phyloP scores from a whole-genome alignment of 305 asterid species.

The Fraxinus floribunda region DNA sequence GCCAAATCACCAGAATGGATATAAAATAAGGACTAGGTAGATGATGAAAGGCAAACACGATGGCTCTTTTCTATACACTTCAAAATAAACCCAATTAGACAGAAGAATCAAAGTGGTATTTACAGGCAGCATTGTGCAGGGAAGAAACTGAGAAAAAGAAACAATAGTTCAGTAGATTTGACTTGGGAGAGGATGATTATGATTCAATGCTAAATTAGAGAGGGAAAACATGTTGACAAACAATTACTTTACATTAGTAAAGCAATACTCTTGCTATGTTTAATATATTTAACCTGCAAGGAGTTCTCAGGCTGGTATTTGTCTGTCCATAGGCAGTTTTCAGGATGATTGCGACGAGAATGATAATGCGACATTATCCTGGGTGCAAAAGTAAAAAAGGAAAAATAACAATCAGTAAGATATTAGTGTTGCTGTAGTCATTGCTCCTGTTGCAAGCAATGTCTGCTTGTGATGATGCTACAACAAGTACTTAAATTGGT shows the following conservation, averaged over 20 bases:
- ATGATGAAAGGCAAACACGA: conserved; percentile 7
- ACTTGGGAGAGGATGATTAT: background rate
- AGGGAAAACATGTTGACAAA: background rate
- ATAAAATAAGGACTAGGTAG: conserved; percentile 5
- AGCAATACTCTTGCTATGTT: conserved; percentile 2
- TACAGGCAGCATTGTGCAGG: conserved; percentile 3
- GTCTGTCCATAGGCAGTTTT: conserved; percentile 84
- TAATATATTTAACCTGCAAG: conserved; percentile 59
- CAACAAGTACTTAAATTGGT: background rate
- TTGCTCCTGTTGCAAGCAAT: background rate
- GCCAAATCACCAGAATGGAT: conserved; percentile 12
- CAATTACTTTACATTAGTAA: background rate
- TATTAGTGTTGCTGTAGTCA: conserved; percentile 7
- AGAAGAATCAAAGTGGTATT: conserved; percentile 4
- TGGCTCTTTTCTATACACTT: conserved; percentile 3
- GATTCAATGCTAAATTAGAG: conserved; percentile 4
- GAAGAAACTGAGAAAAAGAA: conserved; percentile 9
- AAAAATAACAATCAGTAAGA: conserved; percentile 20
- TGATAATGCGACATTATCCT: conserved; percentile 53
- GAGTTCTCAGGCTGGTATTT: conserved; percentile 83
- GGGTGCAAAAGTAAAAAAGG: conserved; percentile 26
- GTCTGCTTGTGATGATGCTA: background rate
- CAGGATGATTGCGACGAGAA: conserved; percentile 42
- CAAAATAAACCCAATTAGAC: conserved; percentile 10
- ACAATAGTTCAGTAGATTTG: background rate